Percentiles rank a stretch among this genome's conserved stretches.
phyloP scores from a whole-genome alignment of 2,329 filamentous ascomycete genomes.

The Nannizzia gypsea region DNA sequence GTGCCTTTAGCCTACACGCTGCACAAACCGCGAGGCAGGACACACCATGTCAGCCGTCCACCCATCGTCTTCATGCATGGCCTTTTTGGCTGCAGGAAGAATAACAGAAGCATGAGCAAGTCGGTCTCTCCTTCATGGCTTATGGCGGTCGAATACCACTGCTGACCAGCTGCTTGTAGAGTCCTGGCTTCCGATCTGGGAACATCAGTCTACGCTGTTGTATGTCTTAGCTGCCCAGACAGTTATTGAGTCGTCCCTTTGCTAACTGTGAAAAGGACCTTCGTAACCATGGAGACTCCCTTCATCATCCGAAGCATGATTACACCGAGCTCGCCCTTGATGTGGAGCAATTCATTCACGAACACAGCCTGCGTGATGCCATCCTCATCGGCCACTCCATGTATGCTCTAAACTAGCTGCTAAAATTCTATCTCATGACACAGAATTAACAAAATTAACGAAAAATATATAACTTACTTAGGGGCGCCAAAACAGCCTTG shows the following conservation, averaged over 20 bases:
- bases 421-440: neutral
- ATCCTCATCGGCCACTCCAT: constrained; percentile 9
- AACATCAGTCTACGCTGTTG: constrained; percentile 2
- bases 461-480: neutral
- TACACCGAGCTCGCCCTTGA: constrained; percentile 19
- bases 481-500: constrained; percentile 16
- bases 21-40: neutral
- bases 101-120: constrained; percentile 9
- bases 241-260: neutral
- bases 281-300: constrained; percentile 7
- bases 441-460: neutral
- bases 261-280: neutral
- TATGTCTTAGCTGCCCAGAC: neutral
- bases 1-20: constrained; percentile 5
- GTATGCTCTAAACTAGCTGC: neutral
- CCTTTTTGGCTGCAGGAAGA: constrained; percentile 8
- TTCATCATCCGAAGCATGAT: constrained; percentile 14
- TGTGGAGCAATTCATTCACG: constrained; percentile 16
- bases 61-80: constrained; percentile 9
- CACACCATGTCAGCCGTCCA: neutral
- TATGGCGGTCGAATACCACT: neutral
- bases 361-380: constrained; percentile 11
- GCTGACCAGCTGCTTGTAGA: neutral
- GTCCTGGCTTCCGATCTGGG: constrained; percentile 4
- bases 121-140: neutral